Conservation (phyloP, 345 rosid species). For the Excoecaria cochinchinensis region DNA sequence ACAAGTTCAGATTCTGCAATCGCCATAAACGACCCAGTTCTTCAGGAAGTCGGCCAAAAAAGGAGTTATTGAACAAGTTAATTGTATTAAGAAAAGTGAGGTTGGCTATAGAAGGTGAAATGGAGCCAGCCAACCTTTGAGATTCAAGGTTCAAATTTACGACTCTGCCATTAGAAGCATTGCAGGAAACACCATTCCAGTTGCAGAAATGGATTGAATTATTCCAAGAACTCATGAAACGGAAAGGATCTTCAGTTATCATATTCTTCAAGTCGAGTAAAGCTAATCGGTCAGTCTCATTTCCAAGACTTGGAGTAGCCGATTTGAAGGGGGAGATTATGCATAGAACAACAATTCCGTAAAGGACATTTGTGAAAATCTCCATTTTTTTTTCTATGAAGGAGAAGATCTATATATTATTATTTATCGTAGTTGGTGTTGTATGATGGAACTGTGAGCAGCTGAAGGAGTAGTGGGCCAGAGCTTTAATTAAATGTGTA, state of each 20-base stretch:
- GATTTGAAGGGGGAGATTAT: not conserved
- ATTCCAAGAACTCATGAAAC: slow-evolving; percentile 26
- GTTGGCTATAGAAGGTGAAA: slow-evolving; percentile 26
- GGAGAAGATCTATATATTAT: no score
- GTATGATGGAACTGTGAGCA: no score
- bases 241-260: slow-evolving; percentile 25
- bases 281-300: slow-evolving; percentile 20
- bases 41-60: slow-evolving; percentile 17
- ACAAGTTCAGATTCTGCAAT: slow-evolving; percentile 11
- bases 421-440: no score
- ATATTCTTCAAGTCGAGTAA: slow-evolving; percentile 28
- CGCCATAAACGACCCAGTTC: slow-evolving; percentile 15
- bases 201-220: slow-evolving; percentile 29
- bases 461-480: no score
- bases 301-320: not conserved
- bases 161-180: slow-evolving; percentile 8
- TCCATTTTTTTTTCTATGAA: no score
- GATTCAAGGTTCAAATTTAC: slow-evolving; percentile 15
- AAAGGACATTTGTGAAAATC: not conserved
- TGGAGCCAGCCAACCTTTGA: slow-evolving; percentile 17
- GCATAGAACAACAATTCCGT: not conserved
- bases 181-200: slow-evolving; percentile 30
- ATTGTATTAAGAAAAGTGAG: slow-evolving; percentile 13
- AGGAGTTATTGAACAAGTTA: slow-evolving; percentile 15
- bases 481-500: no score